These are phyloP conservation scores for Fraxinus velutina DNA, from an alignment of 305 asterid species.

Conservation along the genomic window DNA sequence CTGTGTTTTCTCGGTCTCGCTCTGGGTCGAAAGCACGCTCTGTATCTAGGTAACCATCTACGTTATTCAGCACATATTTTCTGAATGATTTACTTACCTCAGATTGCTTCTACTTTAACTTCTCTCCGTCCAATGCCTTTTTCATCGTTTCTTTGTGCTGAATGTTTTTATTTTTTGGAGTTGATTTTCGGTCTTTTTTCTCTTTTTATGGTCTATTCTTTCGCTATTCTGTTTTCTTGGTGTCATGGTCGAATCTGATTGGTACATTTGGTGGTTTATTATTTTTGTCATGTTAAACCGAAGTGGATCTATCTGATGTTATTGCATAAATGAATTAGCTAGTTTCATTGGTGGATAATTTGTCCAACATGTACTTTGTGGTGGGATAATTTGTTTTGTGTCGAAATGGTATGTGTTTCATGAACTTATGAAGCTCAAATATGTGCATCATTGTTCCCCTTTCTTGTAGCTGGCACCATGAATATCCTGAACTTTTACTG, in stretches of 20 bases:
- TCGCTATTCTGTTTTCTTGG: background rate
- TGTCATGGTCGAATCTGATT: background rate
- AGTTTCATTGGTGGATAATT: background rate
- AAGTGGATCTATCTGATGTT: background rate
- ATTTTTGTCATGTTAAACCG: background rate
- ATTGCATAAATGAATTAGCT: background rate
- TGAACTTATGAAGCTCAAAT: background rate
- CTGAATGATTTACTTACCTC: background rate
- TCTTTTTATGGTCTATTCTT: background rate
- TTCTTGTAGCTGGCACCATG: background rate
- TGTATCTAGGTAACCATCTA: constrained; percentile 57
- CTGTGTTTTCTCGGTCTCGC: constrained; percentile 43
- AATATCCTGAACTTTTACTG: background rate
- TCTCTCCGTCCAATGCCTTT: background rate
- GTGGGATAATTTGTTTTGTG: background rate
- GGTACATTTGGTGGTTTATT: background rate
- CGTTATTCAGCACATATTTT: background rate
- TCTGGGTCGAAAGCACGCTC: constrained; percentile 55
- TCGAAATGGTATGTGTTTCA: background rate
- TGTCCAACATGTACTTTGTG: background rate
- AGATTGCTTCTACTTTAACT: background rate
- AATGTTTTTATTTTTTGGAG: background rate
- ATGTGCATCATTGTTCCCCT: background rate
- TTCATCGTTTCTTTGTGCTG: background rate
- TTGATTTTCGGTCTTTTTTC: background rate